These are phyloP conservation scores for Rhynchosporium secalis DNA, from an alignment of 2,329 filamentous ascomycete genomes.

Conservation along the genomic window DNA sequence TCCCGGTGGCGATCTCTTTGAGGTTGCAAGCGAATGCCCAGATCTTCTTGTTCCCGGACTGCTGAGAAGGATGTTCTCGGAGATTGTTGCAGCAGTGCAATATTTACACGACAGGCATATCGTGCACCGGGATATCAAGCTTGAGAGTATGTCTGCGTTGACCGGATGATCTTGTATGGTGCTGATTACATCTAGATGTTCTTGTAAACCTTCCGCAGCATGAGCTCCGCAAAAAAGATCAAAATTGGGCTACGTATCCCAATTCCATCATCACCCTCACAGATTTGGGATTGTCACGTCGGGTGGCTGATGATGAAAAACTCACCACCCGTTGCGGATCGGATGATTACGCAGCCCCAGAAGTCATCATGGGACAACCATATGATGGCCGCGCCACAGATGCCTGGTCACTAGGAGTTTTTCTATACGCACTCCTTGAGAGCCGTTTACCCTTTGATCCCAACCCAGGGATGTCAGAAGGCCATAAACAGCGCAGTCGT, in stretches of 20 bases:
- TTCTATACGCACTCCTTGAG: slow-evolving; percentile 91
- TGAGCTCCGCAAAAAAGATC: slow-evolving; percentile 59
- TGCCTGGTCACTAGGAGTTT: slow-evolving; percentile 91
- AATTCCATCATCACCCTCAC: slow-evolving; percentile 85
- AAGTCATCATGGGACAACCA: slow-evolving; percentile 91
- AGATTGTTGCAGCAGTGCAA: slow-evolving; percentile 79
- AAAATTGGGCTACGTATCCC: slow-evolving; percentile 74
- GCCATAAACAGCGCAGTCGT: slow-evolving; percentile 72
- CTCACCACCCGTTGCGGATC: slow-evolving; percentile 93
- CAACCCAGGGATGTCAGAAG: slow-evolving; percentile 75
- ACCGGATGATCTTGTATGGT: slow-evolving; percentile 18
- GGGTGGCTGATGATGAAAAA: slow-evolving; percentile 81
- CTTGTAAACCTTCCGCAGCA: slow-evolving; percentile 78
- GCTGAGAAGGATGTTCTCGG: slow-evolving; percentile 83
- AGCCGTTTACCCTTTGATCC: slow-evolving; percentile 92
- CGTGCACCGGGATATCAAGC: slow-evolving; percentile 95
- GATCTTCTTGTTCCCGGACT: slow-evolving; percentile 67
- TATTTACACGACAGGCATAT: slow-evolving; percentile 86
- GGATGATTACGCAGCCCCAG: slow-evolving; percentile 95
- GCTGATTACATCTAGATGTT: slow-evolving; percentile 61
- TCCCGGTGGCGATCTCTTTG: slow-evolving; percentile 91
- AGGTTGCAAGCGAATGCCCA: slow-evolving; percentile 75
- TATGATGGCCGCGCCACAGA: slow-evolving; percentile 93
- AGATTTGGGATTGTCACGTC: slow-evolving; percentile 85
- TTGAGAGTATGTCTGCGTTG: slow-evolving; percentile 72